Base-by-base conservation (phyloP, 192 early-diverging fungal genomes). In the Umbelopsis sp. region DNA sequence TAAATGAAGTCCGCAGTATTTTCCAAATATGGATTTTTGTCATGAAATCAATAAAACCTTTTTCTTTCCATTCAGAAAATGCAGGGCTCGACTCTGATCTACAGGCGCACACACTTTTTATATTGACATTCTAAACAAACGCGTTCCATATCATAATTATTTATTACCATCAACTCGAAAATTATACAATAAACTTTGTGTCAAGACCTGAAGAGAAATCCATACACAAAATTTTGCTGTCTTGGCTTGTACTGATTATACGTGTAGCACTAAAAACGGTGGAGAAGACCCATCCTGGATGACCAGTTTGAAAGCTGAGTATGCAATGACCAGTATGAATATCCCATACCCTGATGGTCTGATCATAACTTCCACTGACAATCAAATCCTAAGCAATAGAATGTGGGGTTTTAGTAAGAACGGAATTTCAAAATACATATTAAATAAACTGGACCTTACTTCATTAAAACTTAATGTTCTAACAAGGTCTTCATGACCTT, bases 261-360 rank as follows among this genome's bases (percentile, higher is more conserved):
- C 22, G 84, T 76, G 51, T 91, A 91, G 80, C 95, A 94, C 68
- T 97, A 94, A 17, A 99, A 92, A 83, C 97, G 29, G 56, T 62
- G 17, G 56, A 94, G 86, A 99, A 96, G 7, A 99, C 93, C 96
- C 97, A 97, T 78, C 94, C 95, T 12, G 86, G 86, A 73, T 97
- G 95, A 3, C 90, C 93, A 32, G 88, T 74, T 25, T 78, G 77
- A 49, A 74, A 78, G 26, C 77, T 66, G 3, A 94, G 69, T 38
- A 93, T 76, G 68, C 94, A 88, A 47, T 93, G 71, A 12, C 94
- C 96, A 5, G 91, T 88, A 12, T 83, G 81, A 38, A 90, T 80
- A 77, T 99, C 93, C 97, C 97, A 98, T 22, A 98, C 92, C 75
- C 93, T 94, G 50, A 98, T 87, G 0, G 94, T 89, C 67, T 97